A percentile compares a stretch with the other conserved stretches of the same genome.
These are phyloP conservation scores for Neonectria sp. DNA, from an alignment of 2,329 filamentous ascomycete species.

Conservation along the genomic window DNA sequence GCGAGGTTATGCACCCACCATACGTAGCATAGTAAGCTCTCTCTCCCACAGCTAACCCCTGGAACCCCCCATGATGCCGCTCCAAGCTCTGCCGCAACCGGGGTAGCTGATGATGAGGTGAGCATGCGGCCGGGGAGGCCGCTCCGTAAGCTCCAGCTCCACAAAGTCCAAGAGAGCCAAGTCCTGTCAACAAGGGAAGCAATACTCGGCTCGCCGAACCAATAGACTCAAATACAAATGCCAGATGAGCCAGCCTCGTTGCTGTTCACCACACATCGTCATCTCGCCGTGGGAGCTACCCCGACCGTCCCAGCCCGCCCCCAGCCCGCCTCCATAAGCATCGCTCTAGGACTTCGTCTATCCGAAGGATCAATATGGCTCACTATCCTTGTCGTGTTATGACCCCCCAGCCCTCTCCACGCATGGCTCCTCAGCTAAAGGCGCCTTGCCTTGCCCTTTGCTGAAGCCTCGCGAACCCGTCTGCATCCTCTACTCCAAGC, in stretches of 20 bases:
- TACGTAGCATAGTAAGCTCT: not conserved
- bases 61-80: not conserved
- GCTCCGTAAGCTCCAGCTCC: slow-evolving; percentile 1
- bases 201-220: not conserved
- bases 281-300: not conserved
- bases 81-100: not conserved
- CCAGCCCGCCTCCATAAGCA: slow-evolving; percentile 9
- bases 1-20: not conserved
- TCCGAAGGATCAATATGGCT: slow-evolving; percentile 26
- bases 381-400: slow-evolving; percentile 28
- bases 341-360: slow-evolving; percentile 18
- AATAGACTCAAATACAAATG: not conserved
- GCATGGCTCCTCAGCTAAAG: slow-evolving; percentile 25
- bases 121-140: not conserved
- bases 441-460: slow-evolving; percentile 6
- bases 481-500: slow-evolving; percentile 2
- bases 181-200: not conserved
- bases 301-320: slow-evolving; percentile 5
- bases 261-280: slow-evolving; percentile 4
- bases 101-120: slow-evolving; percentile 6
- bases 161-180: not conserved
- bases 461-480: slow-evolving; percentile 18
- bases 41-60: not conserved
- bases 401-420: slow-evolving; percentile 22
- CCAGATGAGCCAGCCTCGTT: not conserved